phyloP scores from a whole-genome alignment of 2,329 filamentous ascomycete genomes.

The Epichloe sp. region DNA sequence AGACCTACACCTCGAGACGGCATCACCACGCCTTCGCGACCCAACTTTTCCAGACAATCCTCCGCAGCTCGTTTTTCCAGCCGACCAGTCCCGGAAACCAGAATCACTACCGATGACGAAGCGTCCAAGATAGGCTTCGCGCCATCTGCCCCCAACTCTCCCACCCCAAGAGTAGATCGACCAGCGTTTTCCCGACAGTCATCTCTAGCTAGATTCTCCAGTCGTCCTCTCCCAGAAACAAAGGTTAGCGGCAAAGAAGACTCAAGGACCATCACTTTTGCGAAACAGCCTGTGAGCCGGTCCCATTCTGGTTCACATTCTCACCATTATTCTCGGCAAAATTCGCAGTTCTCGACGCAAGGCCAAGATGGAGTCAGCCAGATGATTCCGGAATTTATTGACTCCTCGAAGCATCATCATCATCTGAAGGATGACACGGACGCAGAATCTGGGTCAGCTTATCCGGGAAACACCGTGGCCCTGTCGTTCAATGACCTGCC shows the following conservation, averaged over 20 bases:
- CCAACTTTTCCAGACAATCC: slow-evolving; percentile 37
- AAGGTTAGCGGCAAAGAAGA: slow-evolving; percentile 39
- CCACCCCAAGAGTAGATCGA: slow-evolving; percentile 19
- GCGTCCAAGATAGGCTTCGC: slow-evolving; percentile 56
- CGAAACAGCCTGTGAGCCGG: slow-evolving; percentile 22
- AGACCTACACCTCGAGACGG: slow-evolving; percentile 8
- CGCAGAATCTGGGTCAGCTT: slow-evolving; percentile 27
- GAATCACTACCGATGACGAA: slow-evolving; percentile 50
- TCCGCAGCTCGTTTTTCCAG: slow-evolving; percentile 55
- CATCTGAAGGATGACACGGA: slow-evolving; percentile 7
- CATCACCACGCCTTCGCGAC: slow-evolving; percentile 22
- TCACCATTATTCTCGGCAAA: slow-evolving; percentile 18
- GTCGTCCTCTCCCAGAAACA: slow-evolving; percentile 48
- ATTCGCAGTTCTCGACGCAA: slow-evolving; percentile 21
- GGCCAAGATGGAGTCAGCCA: slow-evolving; percentile 23
- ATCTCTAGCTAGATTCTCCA: slow-evolving; percentile 46
- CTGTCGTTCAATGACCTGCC: slow-evolving; percentile 80
- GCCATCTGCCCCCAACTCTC: slow-evolving; percentile 14
- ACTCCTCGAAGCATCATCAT: slow-evolving; percentile 7
- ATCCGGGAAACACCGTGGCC: slow-evolving; percentile 49
- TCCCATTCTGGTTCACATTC: slow-evolving; percentile 7
- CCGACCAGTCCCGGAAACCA: slow-evolving; percentile 57
- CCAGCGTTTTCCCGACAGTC: slow-evolving; percentile 28
- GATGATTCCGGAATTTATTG: slow-evolving; percentile 29
- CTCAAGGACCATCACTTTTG: slow-evolving; percentile 51